A percentile compares a stretch with the other conserved stretches of the same genome.
These are phyloP conservation scores for Fusarium metavorans DNA, from an alignment of 2,329 filamentous ascomycete genomes.

Conservation along the genomic window DNA sequence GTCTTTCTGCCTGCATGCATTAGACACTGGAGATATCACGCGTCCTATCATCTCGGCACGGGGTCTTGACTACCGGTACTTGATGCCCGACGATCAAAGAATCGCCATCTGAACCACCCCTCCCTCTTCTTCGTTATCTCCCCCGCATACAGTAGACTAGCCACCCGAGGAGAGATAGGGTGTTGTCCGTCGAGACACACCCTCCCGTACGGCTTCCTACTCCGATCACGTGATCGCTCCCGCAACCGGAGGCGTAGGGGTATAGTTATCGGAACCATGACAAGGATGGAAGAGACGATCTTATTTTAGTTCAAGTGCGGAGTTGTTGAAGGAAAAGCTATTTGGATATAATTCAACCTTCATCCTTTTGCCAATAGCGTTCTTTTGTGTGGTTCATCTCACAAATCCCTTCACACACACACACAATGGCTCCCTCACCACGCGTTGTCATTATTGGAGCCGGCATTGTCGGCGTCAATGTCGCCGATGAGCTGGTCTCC, in stretches of 20 bases:
- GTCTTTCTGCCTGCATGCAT: conserved; percentile 2
- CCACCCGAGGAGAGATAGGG: conserved; percentile 8
- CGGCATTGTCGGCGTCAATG: conserved; percentile 72
- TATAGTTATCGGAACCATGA: conserved; percentile 36
- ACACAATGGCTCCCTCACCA: conserved; percentile 44
- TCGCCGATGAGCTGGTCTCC: conserved; percentile 72
- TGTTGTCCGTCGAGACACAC: conserved; percentile 16
- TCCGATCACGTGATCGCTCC: conserved; percentile 40
- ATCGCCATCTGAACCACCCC: background rate
- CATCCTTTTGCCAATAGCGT: conserved; percentile 31
- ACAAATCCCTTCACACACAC: background rate
- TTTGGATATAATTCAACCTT: conserved; percentile 34
- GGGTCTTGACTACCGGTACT: conserved; percentile 23
- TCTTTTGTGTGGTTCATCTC: conserved; percentile 11
- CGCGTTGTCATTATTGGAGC: conserved; percentile 72
- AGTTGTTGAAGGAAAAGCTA: conserved; percentile 1
- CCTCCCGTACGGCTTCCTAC: conserved; percentile 5
- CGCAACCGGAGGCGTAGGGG: conserved; percentile 34
- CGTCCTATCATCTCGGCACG: conserved; percentile 29
- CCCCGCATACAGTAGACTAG: conserved; percentile 17
- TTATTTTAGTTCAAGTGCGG: conserved; percentile 11
- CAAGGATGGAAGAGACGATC: conserved; percentile 18
- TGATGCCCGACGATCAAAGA: conserved; percentile 26
- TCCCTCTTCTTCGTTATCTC: conserved; percentile 22
- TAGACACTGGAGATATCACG: conserved; percentile 15